phyloP scores from a whole-genome alignment of 495 filamentous ascomycete species.

The Emericellopsis terricola region DNA sequence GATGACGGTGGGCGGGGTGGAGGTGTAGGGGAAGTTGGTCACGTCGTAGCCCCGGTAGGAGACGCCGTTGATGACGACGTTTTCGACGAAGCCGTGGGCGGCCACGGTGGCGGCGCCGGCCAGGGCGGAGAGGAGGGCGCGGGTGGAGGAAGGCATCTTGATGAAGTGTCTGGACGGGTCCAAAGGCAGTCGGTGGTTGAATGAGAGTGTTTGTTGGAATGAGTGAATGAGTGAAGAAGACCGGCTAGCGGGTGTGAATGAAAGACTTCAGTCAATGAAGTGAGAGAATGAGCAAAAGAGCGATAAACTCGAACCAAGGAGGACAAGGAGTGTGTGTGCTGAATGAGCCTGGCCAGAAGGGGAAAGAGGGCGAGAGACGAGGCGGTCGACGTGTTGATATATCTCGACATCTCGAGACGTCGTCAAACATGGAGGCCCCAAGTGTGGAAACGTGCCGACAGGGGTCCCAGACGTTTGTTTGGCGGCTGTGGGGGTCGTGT shows the following conservation, averaged over 20 bases:
- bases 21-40: constrained; percentile 13
- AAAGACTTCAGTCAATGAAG: background rate
- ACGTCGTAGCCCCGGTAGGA: constrained; percentile 31
- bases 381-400: too few relatives aligned
- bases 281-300: background rate
- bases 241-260: background rate
- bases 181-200: background rate
- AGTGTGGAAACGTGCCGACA: too few relatives aligned
- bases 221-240: background rate
- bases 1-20: constrained; percentile 28
- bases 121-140: constrained; percentile 16
- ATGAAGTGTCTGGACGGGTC: too few relatives aligned
- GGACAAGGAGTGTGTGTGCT: too few relatives aligned
- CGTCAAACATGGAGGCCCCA: too few relatives aligned
- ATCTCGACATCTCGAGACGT: too few relatives aligned
- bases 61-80: constrained; percentile 38
- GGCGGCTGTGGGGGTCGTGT: too few relatives aligned
- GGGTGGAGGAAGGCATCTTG: background rate
- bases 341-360: too few relatives aligned
- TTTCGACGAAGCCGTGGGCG: constrained; percentile 44
- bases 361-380: background rate
- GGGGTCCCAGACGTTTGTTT: too few relatives aligned
- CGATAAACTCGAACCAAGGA: background rate
- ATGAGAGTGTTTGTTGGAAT: background rate
- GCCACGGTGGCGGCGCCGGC: constrained; percentile 29